Evolutionary conservation across 225 moss, liverwort and hornwort genomes (phyloP), one percentile per base, ranked within the genome.

Genomic region (Polytrichum commune): DNA sequence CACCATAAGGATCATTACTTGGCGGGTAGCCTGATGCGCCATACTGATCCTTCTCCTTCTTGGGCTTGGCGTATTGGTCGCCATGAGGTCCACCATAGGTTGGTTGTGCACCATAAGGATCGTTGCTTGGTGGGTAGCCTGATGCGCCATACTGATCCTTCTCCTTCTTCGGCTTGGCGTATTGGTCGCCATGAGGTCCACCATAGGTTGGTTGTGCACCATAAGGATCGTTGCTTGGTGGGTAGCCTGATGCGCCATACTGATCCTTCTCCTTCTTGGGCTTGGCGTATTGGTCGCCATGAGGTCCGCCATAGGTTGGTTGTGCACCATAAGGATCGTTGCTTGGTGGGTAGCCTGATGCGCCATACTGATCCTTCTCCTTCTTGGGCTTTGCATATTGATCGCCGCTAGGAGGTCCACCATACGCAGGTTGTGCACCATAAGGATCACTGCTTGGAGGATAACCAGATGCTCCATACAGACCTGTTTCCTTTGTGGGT

Each of bases 221-320:
- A 67, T 87, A 87, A 29, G 80, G 76, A 55, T 87, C 84, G 27
- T 65, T 71, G 57, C 81, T 69, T 4, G 87, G 81, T 6, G 86
- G 80, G 54, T 83, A 81, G 13, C 75, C 69, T 6, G 68, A 69
- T 66, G 66, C 32, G 4, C 20, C 23, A 16, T 63, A 27, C 27
- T 25, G 27, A 22, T 65, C 65, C 65, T 35, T 65, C 32, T 62
- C 62, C 62, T 65, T 65, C n/a, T 29, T 29, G 32, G 65, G 65
- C 32, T 29, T 65, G 4, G 18, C 65, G 3, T 65, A 65, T 19
- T 29, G 65, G 65, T 65, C 53, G 5, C 68, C 65, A 73, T 62
- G 74, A 46, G 55, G 58, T 32, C 19, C 27, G 18, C 58, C 29
- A 29, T 72, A 54, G 18, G 33, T 19, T 30, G 29, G 63, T 46